Conservation (phyloP, 2,329 filamentous ascomycete genomes). For the Aureobasidium sp. region DNA sequence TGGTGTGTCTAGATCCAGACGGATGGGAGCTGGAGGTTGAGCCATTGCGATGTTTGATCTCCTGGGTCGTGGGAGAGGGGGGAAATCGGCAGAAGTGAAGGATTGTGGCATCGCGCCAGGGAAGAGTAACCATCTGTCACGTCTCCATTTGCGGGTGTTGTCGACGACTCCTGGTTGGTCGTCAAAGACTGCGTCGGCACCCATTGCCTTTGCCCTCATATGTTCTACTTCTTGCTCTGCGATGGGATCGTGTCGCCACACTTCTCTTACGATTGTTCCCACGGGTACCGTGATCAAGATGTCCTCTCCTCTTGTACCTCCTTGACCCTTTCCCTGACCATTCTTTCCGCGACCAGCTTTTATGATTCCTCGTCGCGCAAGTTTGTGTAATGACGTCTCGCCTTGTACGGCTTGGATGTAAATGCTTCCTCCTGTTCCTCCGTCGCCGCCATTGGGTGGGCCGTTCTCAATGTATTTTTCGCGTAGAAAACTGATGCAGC, state of each 20-base stretch:
- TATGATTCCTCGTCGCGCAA: slow-evolving; percentile 79
- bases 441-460: slow-evolving; percentile 94
- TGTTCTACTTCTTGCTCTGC: slow-evolving; percentile 65
- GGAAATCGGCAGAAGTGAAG: slow-evolving; percentile 66
- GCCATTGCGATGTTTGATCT: slow-evolving; percentile 65
- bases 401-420: slow-evolving; percentile 95
- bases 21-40: slow-evolving; percentile 78
- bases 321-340: slow-evolving; percentile 76
- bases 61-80: slow-evolving; percentile 60
- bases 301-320: slow-evolving; percentile 87
- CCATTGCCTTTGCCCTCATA: slow-evolving; percentile 36
- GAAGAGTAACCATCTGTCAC: slow-evolving; percentile 88
- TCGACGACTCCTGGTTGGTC: slow-evolving; percentile 41
- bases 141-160: slow-evolving; percentile 45
- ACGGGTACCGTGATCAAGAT: slow-evolving; percentile 91
- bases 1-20: slow-evolving; percentile 65
- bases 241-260: slow-evolving; percentile 80
- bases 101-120: slow-evolving; percentile 82
- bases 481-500: slow-evolving; percentile 93
- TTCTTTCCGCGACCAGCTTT: slow-evolving; percentile 81
- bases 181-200: slow-evolving; percentile 31
- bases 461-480: slow-evolving; percentile 92
- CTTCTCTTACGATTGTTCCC: slow-evolving; percentile 88
- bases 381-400: slow-evolving; percentile 93
- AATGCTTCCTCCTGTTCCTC: slow-evolving; percentile 89